Percentiles rank a stretch among this genome's conserved stretches.
phyloP scores from a whole-genome alignment of 805 yeast genomes.

The Gaillardinia entomophila region DNA sequence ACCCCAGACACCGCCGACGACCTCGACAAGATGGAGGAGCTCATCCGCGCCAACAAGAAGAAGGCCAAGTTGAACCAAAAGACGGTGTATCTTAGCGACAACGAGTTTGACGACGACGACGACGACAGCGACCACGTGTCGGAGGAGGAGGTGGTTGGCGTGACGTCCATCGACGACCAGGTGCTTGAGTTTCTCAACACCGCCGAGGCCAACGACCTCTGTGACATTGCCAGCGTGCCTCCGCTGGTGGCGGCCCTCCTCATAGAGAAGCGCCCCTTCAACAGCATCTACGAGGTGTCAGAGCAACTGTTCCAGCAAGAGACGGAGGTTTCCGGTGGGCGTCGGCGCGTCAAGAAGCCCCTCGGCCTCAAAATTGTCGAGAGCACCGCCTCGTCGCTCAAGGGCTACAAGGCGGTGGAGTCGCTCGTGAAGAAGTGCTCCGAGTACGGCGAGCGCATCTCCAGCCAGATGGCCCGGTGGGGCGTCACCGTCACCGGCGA shows the following conservation, averaged over 20 bases:
- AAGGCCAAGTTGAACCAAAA: constrained; percentile 10
- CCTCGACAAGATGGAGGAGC: constrained; percentile 34
- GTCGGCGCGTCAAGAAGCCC: constrained; percentile 38
- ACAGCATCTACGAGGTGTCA: constrained; percentile 52
- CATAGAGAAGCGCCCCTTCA: constrained; percentile 66
- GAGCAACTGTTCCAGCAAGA: constrained; percentile 43
- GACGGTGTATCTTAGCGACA: constrained; percentile 16
- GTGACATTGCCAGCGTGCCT: constrained; percentile 71
- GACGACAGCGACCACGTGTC: constrained; percentile 45
- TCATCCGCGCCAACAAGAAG: constrained; percentile 27
- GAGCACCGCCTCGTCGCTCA: constrained; percentile 60
- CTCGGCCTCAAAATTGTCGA: constrained; percentile 74
- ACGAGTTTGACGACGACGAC: constrained; percentile 46
- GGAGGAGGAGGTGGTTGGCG: constrained; percentile 36
- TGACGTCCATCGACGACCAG: constrained; percentile 53
- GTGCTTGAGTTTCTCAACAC: constrained; percentile 73
- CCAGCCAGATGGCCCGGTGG: constrained; percentile 75
- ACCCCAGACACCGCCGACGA: constrained; percentile 21
- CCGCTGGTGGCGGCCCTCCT: constrained; percentile 61
- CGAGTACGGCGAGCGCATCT: constrained; percentile 64
- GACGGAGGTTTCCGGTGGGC: constrained; percentile 29
- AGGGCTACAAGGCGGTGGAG: constrained; percentile 92
- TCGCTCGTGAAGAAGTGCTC: constrained; percentile 83
- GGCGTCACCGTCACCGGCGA: constrained; percentile 72
- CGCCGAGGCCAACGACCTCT: constrained; percentile 67